Conservation (phyloP, 2,329 filamentous ascomycete species). For the Apiospora sp. region DNA sequence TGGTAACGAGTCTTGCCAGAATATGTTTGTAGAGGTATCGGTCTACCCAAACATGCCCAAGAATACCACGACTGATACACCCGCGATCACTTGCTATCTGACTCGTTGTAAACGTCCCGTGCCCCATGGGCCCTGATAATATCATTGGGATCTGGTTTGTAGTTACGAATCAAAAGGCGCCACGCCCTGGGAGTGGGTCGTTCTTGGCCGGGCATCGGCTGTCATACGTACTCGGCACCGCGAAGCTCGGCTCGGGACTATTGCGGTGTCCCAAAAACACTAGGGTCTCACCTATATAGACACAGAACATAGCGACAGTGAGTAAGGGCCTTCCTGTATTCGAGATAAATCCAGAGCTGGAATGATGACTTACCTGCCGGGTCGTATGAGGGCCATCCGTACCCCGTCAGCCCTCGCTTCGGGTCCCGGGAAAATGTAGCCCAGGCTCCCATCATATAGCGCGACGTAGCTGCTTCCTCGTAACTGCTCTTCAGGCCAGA, state of each 20-base stretch:
- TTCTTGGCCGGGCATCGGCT: background rate
- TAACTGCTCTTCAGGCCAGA: slow-evolving; percentile 45
- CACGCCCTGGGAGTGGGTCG: slow-evolving; percentile 4
- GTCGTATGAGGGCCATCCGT: slow-evolving; percentile 20
- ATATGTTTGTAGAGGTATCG: background rate
- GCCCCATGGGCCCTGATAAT: background rate
- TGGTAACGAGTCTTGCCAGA: no score
- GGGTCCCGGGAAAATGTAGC: slow-evolving; percentile 27
- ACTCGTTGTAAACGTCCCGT: background rate
- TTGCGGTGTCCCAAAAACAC: background rate
- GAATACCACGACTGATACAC: background rate
- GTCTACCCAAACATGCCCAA: background rate
- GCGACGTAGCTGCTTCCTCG: slow-evolving; percentile 7
- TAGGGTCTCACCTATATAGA: background rate
- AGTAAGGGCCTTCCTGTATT: background rate
- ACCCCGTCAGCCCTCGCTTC: background rate
- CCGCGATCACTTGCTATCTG: background rate
- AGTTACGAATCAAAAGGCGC: background rate
- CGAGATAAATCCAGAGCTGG: background rate
- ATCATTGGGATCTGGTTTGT: background rate
- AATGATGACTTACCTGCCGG: background rate
- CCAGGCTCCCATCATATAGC: slow-evolving; percentile 28
- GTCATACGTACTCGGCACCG: slow-evolving; percentile 6
- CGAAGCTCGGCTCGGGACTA: slow-evolving; percentile 1
- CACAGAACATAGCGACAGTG: background rate